These are phyloP conservation scores for Vigna unguiculata DNA, from an alignment of 306 rosid genomes.

Conservation along the genomic window DNA sequence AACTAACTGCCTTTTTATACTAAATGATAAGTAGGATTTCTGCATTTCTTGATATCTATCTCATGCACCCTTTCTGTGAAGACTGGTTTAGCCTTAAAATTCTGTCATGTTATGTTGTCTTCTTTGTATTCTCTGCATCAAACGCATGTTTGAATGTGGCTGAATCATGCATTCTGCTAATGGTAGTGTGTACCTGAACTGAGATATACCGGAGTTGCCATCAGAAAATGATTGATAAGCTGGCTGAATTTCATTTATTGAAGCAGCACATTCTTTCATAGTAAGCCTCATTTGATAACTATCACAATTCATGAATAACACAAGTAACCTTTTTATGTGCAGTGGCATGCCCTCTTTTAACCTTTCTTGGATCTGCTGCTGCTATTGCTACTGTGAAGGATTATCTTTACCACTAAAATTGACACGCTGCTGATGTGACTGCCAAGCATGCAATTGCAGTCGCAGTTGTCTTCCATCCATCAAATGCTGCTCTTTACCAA, in stretches of 20 bases:
- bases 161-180: conserved; percentile 11
- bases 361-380: conserved; percentile 79
- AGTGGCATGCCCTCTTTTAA: conserved; percentile 75
- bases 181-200: no score
- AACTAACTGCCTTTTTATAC: neutral
- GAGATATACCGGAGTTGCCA: conserved; percentile 1
- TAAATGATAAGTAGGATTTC: neutral
- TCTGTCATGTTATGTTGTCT: neutral
- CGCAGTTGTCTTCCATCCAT: conserved; percentile 58
- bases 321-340: conserved; percentile 44
- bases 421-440: conserved; percentile 63
- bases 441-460: conserved; percentile 53
- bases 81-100: conserved; percentile 4
- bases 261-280: conserved; percentile 20
- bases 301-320: conserved; percentile 28
- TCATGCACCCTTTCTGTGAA: neutral
- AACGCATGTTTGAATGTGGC: conserved; percentile 7
- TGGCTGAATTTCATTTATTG: conserved; percentile 29
- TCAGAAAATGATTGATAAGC: conserved; percentile 35
- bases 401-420: conserved; percentile 59
- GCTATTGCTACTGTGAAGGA: conserved; percentile 62
- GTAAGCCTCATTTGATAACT: conserved; percentile 8
- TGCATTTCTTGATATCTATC: neutral
- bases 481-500: conserved; percentile 75
- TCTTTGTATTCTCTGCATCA: conserved; percentile 14